Conservation (phyloP, 768 basidiomycete species). For the Amanita rubescens region DNA sequence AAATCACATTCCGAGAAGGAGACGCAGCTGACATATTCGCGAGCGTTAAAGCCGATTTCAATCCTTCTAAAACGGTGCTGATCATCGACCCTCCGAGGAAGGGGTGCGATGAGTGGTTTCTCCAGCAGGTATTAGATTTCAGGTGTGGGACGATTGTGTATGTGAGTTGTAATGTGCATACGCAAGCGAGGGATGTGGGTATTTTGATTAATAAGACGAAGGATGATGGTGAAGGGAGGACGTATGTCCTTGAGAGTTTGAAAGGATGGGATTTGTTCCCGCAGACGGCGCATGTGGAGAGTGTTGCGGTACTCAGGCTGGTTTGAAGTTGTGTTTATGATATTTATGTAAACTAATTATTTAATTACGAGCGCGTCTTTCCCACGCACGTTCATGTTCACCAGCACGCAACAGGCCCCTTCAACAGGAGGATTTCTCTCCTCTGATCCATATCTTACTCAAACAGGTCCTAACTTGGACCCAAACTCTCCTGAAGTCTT, state of each 20-base stretch:
- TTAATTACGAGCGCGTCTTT: too few relatives aligned
- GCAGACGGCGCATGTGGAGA: constrained; percentile 92
- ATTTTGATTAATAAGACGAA: constrained; percentile 47
- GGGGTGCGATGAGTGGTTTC: constrained; percentile 78
- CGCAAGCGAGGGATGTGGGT: constrained; percentile 84
- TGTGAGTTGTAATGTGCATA: constrained; percentile 94
- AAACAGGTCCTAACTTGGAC: too few relatives aligned
- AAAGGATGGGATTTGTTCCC: constrained; percentile 94
- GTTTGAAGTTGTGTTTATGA: too few relatives aligned
- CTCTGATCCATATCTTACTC: too few relatives aligned
- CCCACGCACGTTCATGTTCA: too few relatives aligned
- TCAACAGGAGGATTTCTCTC: too few relatives aligned
- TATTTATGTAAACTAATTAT: too few relatives aligned
- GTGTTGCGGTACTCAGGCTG: constrained; percentile 60
- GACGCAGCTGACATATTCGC: constrained; percentile 85
- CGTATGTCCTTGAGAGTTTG: constrained; percentile 76
- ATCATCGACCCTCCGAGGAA: constrained; percentile 92
- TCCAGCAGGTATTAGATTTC: constrained; percentile 71
- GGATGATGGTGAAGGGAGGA: constrained; percentile 29
- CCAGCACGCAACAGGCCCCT: too few relatives aligned
- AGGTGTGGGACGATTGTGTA: constrained; percentile 69
- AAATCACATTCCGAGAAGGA: constrained; percentile 68
- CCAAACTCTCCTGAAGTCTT: too few relatives aligned
- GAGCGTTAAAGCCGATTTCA: constrained; percentile 53
- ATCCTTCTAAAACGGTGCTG: constrained; percentile 56